These are phyloP conservation scores for Metarhizium rileyi DNA, from an alignment of 2,329 filamentous ascomycete species.

Conservation along the genomic window DNA sequence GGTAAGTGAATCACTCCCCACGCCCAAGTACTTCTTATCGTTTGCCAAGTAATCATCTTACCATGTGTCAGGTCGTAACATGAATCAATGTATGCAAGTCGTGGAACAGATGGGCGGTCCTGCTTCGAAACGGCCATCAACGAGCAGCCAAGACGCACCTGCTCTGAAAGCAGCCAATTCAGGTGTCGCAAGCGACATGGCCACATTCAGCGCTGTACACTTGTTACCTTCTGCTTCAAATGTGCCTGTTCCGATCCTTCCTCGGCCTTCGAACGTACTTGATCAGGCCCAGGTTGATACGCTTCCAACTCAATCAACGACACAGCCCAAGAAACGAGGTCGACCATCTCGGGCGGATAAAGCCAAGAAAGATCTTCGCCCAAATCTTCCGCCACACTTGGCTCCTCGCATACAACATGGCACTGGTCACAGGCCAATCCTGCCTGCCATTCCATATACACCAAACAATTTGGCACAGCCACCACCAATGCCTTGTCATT, in stretches of 20 bases:
- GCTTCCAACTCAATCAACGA: background rate
- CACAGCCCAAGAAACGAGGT: constrained; percentile 31
- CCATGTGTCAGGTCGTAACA: constrained; percentile 31
- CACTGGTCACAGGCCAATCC: constrained; percentile 6
- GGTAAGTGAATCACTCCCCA: constrained; percentile 24
- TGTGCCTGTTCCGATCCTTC: constrained; percentile 11
- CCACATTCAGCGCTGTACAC: background rate
- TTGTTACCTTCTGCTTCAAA: constrained; percentile 1
- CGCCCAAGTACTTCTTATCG: background rate
- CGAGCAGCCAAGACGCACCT: constrained; percentile 23
- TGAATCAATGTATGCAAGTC: constrained; percentile 35
- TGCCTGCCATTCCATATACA: constrained; percentile 8
- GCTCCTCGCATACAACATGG: constrained; percentile 18
- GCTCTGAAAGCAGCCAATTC: constrained; percentile 5
- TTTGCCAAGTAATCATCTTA: background rate
- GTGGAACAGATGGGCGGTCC: constrained; percentile 27
- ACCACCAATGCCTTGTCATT: background rate
- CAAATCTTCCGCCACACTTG: constrained; percentile 23
- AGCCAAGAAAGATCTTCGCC: constrained; percentile 20
- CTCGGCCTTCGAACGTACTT: constrained; percentile 13
- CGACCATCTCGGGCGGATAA: constrained; percentile 36
- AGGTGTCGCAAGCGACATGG: background rate
- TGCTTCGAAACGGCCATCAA: constrained; percentile 24
- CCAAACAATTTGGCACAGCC: background rate
- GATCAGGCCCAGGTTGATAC: background rate